Evolutionary conservation across 306 rosid species (phyloP).

Genomic region (Boehmeria nivea): DNA sequence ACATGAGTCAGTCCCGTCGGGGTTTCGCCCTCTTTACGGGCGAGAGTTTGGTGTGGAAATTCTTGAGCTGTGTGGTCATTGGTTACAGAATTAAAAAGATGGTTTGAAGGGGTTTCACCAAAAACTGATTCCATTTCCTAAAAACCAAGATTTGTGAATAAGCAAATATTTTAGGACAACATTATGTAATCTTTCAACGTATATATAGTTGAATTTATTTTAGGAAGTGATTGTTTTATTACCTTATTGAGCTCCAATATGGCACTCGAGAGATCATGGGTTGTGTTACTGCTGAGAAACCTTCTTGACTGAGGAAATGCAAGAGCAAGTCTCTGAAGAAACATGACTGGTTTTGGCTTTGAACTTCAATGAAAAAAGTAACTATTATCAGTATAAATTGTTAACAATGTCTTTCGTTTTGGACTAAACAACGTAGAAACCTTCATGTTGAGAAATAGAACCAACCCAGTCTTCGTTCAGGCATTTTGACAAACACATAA

Average conservation of each 20-base stretch:
- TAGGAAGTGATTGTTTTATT: background rate
- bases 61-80: constrained; percentile 23
- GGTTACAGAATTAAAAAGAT: constrained; percentile 38
- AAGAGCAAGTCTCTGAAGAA: constrained; percentile 50
- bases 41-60: constrained; percentile 13
- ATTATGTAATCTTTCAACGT: background rate
- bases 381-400: too few species aligned
- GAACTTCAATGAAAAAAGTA: constrained; percentile 3
- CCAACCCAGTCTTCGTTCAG: constrained; percentile 5
- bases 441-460: background rate
- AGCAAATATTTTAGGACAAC: background rate
- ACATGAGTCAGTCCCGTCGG: constrained; percentile 56
- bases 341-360: constrained; percentile 28
- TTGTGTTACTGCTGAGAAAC: constrained; percentile 36
- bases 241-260: constrained; percentile 81
- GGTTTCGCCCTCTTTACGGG: constrained; percentile 26
- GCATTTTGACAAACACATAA: constrained; percentile 21
- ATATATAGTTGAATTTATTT: too few species aligned
- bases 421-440: background rate
- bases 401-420: too few species aligned
- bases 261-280: constrained; percentile 42
- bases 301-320: constrained; percentile 48
- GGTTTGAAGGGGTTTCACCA: constrained; percentile 56
- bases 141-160: constrained; percentile 10
- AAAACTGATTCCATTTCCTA: constrained; percentile 87